Percentiles rank a stretch among this genome's conserved stretches.
phyloP scores from a whole-genome alignment of 495 filamentous ascomycete genomes.

The Talaromyces ruber region DNA sequence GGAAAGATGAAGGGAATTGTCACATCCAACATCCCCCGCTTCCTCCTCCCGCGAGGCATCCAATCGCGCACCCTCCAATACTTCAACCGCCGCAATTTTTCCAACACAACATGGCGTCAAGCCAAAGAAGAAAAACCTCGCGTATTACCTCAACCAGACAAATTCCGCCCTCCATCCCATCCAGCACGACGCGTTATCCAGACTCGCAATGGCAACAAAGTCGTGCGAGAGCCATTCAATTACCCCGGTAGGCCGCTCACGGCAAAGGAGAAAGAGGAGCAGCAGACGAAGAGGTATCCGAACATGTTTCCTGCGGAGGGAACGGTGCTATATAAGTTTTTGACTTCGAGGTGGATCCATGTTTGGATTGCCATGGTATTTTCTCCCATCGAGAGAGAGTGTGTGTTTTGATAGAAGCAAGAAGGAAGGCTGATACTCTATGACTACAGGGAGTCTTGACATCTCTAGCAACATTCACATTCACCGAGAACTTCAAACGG shows the following conservation, averaged over 20 bases:
- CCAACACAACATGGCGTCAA: neutral
- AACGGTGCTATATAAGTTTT: conserved; percentile 66
- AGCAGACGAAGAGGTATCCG: conserved; percentile 63
- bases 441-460: conserved; percentile 53
- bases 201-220: conserved; percentile 18
- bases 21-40: conserved; percentile 21
- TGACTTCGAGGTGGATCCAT: conserved; percentile 65
- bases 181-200: conserved; percentile 45
- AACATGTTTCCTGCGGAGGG: conserved; percentile 71
- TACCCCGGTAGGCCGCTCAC: conserved; percentile 64
- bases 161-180: conserved; percentile 83
- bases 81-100: conserved; percentile 10
- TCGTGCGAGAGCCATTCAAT: conserved; percentile 30
- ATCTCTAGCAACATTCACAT: conserved; percentile 56
- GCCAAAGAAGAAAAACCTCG: conserved; percentile 33
- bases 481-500: conserved; percentile 58
- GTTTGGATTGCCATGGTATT: conserved; percentile 66
- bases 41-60: conserved; percentile 34
- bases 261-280: conserved; percentile 48
- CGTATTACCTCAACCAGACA: conserved; percentile 68
- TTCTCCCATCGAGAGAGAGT: neutral
- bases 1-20: neutral
- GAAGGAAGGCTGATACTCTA: too few relatives aligned
- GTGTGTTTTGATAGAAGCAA: too few relatives aligned
- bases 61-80: conserved; percentile 14